Evolutionary conservation across 1,139 yeast species (phyloP).

Genomic region (Spathaspora sp.): DNA sequence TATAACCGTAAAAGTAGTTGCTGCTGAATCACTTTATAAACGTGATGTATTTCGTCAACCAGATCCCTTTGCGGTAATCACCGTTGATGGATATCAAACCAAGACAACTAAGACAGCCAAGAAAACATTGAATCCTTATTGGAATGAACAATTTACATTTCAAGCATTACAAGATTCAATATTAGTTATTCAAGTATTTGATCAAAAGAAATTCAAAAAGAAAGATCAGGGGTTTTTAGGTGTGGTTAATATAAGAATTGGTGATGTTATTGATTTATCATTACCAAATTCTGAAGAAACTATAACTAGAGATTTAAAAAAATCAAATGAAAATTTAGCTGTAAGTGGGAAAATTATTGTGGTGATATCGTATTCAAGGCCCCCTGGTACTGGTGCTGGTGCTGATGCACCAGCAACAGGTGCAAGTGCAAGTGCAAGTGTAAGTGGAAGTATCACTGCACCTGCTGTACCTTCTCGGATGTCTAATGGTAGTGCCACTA

Average conservation of each 20-base stretch:
- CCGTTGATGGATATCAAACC: conserved; percentile 96
- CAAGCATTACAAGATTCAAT: conserved; percentile 83
- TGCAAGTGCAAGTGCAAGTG: no score
- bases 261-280: conserved; percentile 80
- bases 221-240: conserved; percentile 99
- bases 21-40: conserved; percentile 94
- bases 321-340: conserved; percentile 86
- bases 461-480: conserved; percentile 14
- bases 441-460: no score
- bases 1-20: conserved; percentile 78
- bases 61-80: conserved; percentile 96
- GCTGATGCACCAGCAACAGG: conserved; percentile 3
- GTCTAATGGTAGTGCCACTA: conserved; percentile 10
- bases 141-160: conserved; percentile 88
- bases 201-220: conserved; percentile 94
- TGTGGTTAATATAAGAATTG: conserved; percentile 86
- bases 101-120: conserved; percentile 92
- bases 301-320: conserved; percentile 86
- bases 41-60: conserved; percentile 95
- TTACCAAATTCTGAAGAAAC: conserved; percentile 71
- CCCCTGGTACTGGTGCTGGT: conserved; percentile 6
- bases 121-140: conserved; percentile 92
- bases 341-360: conserved; percentile 91
- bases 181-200: conserved; percentile 90
- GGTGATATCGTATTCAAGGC: conserved; percentile 53